Base-by-base conservation (phyloP, 495 filamentous ascomycete species). In the Penicillium flavigenum region DNA sequence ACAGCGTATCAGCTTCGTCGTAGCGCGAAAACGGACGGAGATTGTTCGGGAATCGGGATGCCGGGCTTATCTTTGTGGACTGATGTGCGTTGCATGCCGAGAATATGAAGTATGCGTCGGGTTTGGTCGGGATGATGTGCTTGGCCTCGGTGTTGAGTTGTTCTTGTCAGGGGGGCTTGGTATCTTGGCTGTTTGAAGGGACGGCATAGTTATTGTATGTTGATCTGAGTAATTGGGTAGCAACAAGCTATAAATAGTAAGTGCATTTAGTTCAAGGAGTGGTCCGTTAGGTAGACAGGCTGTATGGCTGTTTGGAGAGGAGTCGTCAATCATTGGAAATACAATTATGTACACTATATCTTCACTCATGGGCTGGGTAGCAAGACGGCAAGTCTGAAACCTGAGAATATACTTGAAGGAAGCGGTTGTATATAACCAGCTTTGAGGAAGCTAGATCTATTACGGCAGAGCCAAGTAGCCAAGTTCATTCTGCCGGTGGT, bases 401-500 rank as follows among this genome's bases (percentile, higher is more conserved):
- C 46, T 48, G n/a, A 16, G 36, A 17, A 39, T 39, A 39, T 19
- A 48, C 12, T 0, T 0, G 3, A 19, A 19, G 31, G 24, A 32
- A 26, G 7, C 9, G 44, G 24, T 7, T 47, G 46, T n/a, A 20
- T 48, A 34, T 12, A 32, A 32, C 24, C 38, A 32, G 3, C 24
- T 20, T 16, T 20, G 4, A 9, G 3, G 4, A 31, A 47, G 3
- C 0, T 20, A n/a, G n/a, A 32, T 8, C 16, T 19, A 48, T 47
- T 17, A 47, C 29, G 46, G 14, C 46, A 48, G n/a, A 43, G 39
- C 51, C 39, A 53, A 32, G 50, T 27, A 42, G 24, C 51, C 51
- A 53, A 34, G 38, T 43, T 53, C 51, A 53, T 31, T 9, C 10
- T 42, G 38, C 39, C 22, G 59, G 31, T n/a, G 34, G 32, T 7